Evolutionary conservation across 768 basidiomycete genomes (phyloP).

Genomic region (Russula sp.): DNA sequence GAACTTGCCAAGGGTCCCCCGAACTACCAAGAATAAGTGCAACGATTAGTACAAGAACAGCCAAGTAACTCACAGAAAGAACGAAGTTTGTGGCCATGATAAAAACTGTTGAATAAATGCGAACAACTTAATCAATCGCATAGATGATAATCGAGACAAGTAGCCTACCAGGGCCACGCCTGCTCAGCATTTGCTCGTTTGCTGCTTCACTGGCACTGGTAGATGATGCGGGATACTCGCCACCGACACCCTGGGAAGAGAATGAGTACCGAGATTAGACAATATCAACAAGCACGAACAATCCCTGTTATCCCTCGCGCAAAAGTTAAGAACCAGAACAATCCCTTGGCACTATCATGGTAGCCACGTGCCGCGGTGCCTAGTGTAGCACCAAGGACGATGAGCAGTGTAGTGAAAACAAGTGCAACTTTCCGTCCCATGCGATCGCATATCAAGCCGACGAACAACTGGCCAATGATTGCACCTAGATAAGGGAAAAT

Average conservation of each 20-base stretch:
- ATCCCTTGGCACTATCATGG: slow-evolving; percentile 50
- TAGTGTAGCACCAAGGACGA: slow-evolving; percentile 66
- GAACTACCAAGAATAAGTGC: slow-evolving; percentile 41
- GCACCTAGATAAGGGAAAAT: slow-evolving; percentile 44
- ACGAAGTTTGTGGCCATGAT: slow-evolving; percentile 76
- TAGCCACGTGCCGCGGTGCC: slow-evolving; percentile 66
- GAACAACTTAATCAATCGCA: slow-evolving; percentile 3
- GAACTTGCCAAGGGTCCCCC: slow-evolving; percentile 65
- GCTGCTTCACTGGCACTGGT: slow-evolving; percentile 69
- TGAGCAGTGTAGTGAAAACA: slow-evolving; percentile 62
- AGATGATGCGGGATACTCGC: slow-evolving; percentile 74
- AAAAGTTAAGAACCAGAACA: slow-evolving; percentile 75
- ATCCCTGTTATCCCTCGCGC: slow-evolving; percentile 69
- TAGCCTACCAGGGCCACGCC: slow-evolving; percentile 55
- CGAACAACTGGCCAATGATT: slow-evolving; percentile 56
- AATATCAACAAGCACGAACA: slow-evolving; percentile 39
- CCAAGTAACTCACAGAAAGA: slow-evolving; percentile 46
- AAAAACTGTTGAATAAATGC: slow-evolving; percentile 47
- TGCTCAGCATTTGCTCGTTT: slow-evolving; percentile 60
- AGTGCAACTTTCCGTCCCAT: slow-evolving; percentile 75
- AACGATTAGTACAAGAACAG: neutral
- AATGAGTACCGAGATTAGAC: slow-evolving; percentile 11
- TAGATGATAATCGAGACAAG: slow-evolving; percentile 3
- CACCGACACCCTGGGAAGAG: slow-evolving; percentile 59
- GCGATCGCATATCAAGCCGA: slow-evolving; percentile 70